Conservation (phyloP, 2,329 filamentous ascomycete species). For the Fusarium sublunatum region DNA sequence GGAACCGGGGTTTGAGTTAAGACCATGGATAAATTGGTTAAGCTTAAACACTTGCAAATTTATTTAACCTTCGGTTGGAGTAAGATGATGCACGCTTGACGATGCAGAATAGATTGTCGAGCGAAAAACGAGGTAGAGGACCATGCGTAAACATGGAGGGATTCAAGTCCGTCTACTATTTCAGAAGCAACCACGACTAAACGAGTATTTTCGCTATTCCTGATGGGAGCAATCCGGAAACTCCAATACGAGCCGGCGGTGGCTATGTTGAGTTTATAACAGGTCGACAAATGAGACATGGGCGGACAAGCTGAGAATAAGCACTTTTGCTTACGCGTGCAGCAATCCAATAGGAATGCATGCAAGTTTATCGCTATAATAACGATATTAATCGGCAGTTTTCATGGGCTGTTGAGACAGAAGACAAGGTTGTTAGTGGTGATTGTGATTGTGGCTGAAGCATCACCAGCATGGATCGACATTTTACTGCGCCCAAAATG, state of each 20-base stretch:
- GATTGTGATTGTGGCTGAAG: constrained; percentile 34
- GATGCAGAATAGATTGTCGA: constrained; percentile 26
- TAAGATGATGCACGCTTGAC: constrained; percentile 2
- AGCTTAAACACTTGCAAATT: neutral
- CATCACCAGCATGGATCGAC: constrained; percentile 29
- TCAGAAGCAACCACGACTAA: constrained; percentile 11
- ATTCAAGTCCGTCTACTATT: constrained; percentile 15
- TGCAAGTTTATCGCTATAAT: neutral
- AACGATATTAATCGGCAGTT: neutral
- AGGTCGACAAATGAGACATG: constrained; percentile 16
- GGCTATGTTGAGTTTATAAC: constrained; percentile 38
- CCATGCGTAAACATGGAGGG: constrained; percentile 20
- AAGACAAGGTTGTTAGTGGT: neutral
- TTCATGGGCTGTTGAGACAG: neutral
- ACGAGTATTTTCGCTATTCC: constrained; percentile 1
- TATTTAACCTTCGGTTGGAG: neutral
- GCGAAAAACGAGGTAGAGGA: constrained; percentile 11
- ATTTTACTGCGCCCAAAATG: constrained; percentile 29
- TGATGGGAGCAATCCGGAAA: constrained; percentile 15
- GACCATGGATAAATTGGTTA: constrained; percentile 4
- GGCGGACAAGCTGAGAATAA: constrained; percentile 6
- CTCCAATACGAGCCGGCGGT: constrained; percentile 41
- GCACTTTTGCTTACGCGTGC: neutral
- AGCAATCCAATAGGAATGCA: neutral
- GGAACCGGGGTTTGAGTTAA: neutral